A percentile compares a stretch with the other conserved stretches of the same genome.
Conservation (phyloP, 495 filamentous ascomycete species). For the Lasiosphaeris hirsuta region DNA sequence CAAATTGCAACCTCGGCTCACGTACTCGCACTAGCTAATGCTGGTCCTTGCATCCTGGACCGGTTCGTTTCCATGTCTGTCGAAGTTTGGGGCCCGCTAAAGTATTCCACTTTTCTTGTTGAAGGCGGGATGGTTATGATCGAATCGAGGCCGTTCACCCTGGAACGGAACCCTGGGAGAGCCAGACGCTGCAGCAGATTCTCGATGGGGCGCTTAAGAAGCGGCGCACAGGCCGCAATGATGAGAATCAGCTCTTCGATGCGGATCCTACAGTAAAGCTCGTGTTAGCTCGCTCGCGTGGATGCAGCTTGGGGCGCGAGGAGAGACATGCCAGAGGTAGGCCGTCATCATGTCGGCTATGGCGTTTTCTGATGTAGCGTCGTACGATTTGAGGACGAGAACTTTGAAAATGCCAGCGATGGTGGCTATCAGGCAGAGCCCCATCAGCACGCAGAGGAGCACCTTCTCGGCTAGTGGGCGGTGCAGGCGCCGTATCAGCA, state of each 20-base stretch:
- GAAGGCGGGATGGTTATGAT: too few relatives aligned
- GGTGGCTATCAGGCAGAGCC: conserved; percentile 1
- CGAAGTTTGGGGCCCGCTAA: too few relatives aligned
- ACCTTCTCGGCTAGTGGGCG: conserved; percentile 6
- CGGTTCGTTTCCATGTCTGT: too few relatives aligned
- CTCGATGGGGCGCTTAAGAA: conserved; percentile 6
- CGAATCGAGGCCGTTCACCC: too few relatives aligned
- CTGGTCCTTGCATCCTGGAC: too few relatives aligned
- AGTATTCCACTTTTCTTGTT: too few relatives aligned
- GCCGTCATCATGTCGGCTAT: neutral
- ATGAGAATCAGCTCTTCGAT: conserved; percentile 6
- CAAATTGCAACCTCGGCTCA: too few relatives aligned
- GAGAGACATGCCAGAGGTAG: conserved; percentile 6
- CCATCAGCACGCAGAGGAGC: conserved; percentile 4
- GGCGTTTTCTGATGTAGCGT: neutral
- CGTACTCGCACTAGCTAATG: too few relatives aligned
- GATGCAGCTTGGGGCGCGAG: neutral
- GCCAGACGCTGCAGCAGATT: neutral
- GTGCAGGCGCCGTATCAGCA: conserved; percentile 8
- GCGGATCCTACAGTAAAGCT: neutral
- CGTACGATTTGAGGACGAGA: neutral
- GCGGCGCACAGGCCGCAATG: conserved; percentile 9
- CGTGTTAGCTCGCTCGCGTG: neutral
- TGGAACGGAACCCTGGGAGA: neutral
- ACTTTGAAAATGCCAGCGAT: conserved; percentile 2